These are phyloP conservation scores for Aethionema arabicum DNA, from an alignment of 345 rosid species.

Conservation along the genomic window DNA sequence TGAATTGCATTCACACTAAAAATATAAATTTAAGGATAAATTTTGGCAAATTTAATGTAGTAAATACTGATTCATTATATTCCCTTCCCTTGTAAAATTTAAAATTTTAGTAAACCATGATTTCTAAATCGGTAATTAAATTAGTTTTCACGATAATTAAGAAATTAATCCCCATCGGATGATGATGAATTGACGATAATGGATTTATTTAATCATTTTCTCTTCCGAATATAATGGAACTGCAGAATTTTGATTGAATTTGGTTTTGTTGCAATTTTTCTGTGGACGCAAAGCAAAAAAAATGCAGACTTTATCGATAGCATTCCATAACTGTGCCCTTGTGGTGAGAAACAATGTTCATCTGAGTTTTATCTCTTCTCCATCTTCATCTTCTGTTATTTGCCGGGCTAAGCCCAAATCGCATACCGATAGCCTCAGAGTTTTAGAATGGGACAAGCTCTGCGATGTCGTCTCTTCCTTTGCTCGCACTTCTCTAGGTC, in stretches of 20 bases:
- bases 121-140: too few relatives aligned
- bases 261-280: background rate
- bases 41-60: too few relatives aligned
- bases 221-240: slow-evolving; percentile 4
- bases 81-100: too few relatives aligned
- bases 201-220: too few relatives aligned
- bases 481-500: slow-evolving; percentile 74
- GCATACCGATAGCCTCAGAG: slow-evolving; percentile 54
- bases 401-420: slow-evolving; percentile 38
- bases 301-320: slow-evolving; percentile 30
- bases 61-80: too few relatives aligned
- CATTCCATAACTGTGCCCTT: slow-evolving; percentile 27
- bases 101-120: too few relatives aligned
- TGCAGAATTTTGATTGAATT: slow-evolving; percentile 14
- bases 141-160: too few relatives aligned
- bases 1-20: too few relatives aligned
- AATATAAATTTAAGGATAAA: too few relatives aligned
- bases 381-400: slow-evolving; percentile 23
- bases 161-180: too few relatives aligned
- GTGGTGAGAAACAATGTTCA: slow-evolving; percentile 25
- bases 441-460: slow-evolving; percentile 89
- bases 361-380: slow-evolving; percentile 11
- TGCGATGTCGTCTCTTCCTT: slow-evolving; percentile 78
- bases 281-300: slow-evolving; percentile 7
- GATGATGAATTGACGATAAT: too few relatives aligned